A percentile compares a stretch with the other conserved stretches of the same genome.
These are phyloP conservation scores for Lachnellula cervina DNA, from an alignment of 2,329 filamentous ascomycete genomes.

Conservation along the genomic window DNA sequence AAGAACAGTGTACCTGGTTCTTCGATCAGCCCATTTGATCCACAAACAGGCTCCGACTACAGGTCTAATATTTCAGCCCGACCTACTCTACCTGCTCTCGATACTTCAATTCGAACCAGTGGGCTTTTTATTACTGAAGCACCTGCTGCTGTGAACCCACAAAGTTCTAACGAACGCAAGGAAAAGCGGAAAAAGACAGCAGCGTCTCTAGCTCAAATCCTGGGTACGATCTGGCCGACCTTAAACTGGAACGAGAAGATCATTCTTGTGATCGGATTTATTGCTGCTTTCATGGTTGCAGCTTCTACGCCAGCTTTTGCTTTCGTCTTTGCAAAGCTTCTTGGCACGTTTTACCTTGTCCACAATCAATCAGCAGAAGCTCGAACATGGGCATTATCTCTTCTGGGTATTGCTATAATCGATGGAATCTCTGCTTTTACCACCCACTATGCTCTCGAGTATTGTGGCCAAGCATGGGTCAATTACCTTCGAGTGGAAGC, in stretches of 20 bases:
- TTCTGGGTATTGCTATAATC: slow-evolving; percentile 61
- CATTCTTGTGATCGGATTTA: slow-evolving; percentile 55
- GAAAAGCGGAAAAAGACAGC: slow-evolving; percentile 8
- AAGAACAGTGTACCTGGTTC: not conserved
- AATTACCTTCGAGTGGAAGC: slow-evolving; percentile 64
- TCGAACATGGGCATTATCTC: slow-evolving; percentile 59
- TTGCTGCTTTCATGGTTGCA: slow-evolving; percentile 29
- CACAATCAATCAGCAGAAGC: slow-evolving; percentile 18
- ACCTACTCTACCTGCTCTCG: not conserved
- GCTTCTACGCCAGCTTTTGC: slow-evolving; percentile 57
- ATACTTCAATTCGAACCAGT: not conserved
- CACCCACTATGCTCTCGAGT: slow-evolving; percentile 68
- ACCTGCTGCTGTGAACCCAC: not conserved
- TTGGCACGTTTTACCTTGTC: slow-evolving; percentile 61
- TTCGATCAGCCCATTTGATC: not conserved
- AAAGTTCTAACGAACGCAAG: not conserved
- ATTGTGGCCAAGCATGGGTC: slow-evolving; percentile 70
- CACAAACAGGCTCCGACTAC: not conserved
- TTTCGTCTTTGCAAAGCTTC: slow-evolving; percentile 67
- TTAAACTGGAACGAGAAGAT: slow-evolving; percentile 48
- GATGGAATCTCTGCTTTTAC: slow-evolving; percentile 63
- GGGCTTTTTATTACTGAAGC: not conserved
- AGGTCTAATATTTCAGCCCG: not conserved
- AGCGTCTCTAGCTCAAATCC: slow-evolving; percentile 47
- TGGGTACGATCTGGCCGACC: slow-evolving; percentile 66